phyloP scores from a whole-genome alignment of 257 asterid genomes.

The Striga asiatica region DNA sequence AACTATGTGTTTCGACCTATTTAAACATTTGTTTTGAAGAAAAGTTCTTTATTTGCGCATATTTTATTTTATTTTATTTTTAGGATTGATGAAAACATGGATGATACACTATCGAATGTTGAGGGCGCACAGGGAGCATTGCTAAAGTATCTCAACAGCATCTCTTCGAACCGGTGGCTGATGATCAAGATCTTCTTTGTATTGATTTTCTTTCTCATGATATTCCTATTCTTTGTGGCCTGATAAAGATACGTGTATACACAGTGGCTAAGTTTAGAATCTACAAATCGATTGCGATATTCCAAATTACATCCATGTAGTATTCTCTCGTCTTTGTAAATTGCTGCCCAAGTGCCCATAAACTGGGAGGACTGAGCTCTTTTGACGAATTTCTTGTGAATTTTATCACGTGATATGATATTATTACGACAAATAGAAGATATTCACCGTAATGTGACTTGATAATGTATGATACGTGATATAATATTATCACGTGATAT shows the following conservation, averaged over 20 bases:
- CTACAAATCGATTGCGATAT: slow-evolving; percentile 4
- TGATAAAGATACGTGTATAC: slow-evolving; percentile 16
- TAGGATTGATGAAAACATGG: slow-evolving; percentile 94
- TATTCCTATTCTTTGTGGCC: slow-evolving; percentile 89
- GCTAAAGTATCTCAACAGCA: slow-evolving; percentile 78
- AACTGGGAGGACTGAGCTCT: too few species aligned
- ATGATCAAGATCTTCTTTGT: slow-evolving; percentile 94
- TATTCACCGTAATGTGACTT: too few species aligned
- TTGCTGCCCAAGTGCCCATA: too few species aligned
- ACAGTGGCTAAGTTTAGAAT: background rate
- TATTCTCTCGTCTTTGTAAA: background rate
- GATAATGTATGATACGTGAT: too few species aligned
- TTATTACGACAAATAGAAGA: too few species aligned
- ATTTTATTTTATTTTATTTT: slow-evolving; percentile 1
- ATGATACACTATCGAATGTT: slow-evolving; percentile 64
- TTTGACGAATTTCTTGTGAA: too few species aligned
- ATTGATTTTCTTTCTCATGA: slow-evolving; percentile 72
- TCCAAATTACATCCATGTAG: background rate
- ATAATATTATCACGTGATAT: too few species aligned
- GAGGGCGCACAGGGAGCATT: slow-evolving; percentile 89
- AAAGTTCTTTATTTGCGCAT: too few species aligned
- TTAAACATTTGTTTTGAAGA: too few species aligned
- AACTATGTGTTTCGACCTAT: too few species aligned
- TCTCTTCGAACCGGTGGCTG: slow-evolving; percentile 91
- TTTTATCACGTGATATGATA: too few species aligned